Evolutionary conservation across 73 alveolate species (phyloP).

Genomic region (Paramecium bursaria): DNA sequence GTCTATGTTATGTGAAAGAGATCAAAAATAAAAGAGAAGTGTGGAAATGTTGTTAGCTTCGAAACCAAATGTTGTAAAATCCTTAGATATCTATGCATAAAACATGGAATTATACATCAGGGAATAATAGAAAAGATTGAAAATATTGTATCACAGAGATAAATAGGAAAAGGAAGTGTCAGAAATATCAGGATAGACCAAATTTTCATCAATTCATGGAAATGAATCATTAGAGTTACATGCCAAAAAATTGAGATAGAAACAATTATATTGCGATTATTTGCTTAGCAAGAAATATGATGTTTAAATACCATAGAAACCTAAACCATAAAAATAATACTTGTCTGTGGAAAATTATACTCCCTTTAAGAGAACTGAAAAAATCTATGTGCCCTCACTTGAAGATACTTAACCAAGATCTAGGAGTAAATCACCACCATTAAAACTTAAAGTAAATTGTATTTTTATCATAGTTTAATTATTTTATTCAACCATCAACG

Average conservation of each 20-base stretch:
- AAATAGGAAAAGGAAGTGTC: too few relatives aligned
- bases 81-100: constrained; percentile 42
- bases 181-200: too few relatives aligned
- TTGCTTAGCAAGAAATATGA: too few relatives aligned
- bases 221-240: too few relatives aligned
- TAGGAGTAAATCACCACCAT: constrained; percentile 6
- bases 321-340: too few relatives aligned
- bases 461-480: constrained; percentile 15
- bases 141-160: too few relatives aligned
- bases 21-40: neutral
- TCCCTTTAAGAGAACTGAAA: constrained; percentile 45
- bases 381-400: constrained; percentile 16
- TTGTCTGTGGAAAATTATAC: constrained; percentile 26
- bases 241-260: too few relatives aligned
- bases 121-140: constrained; percentile 27
- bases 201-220: too few relatives aligned
- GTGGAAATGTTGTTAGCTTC: neutral
- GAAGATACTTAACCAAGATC: neutral
- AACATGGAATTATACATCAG: constrained; percentile 16
- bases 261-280: too few relatives aligned
- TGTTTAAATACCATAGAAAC: too few relatives aligned
- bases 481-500: neutral
- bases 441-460: constrained; percentile 28
- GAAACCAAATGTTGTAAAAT: constrained; percentile 47
- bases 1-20: constrained; percentile 3